Conservation (phyloP, 805 yeast species). For the Saturnispora galanensis region DNA sequence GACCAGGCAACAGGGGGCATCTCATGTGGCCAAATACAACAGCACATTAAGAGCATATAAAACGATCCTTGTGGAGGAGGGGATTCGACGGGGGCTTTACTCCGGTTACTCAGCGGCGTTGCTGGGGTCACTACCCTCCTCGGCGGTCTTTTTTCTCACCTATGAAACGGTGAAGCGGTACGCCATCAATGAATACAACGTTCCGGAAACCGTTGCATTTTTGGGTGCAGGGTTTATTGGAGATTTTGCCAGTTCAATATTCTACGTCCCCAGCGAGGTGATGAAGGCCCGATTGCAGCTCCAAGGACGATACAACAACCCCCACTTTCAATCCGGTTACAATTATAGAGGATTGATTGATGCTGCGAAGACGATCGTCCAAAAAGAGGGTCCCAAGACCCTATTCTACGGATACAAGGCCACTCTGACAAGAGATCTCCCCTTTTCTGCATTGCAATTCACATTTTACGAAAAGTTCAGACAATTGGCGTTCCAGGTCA, state of each 20-base stretch:
- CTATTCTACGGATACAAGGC: conserved; percentile 90
- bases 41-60: conserved; percentile 68
- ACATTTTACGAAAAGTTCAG: conserved; percentile 88
- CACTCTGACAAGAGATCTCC: conserved; percentile 83
- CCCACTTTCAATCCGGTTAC: conserved; percentile 71
- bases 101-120: conserved; percentile 91
- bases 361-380: conserved; percentile 57
- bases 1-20: conserved; percentile 95
- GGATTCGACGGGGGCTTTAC: conserved; percentile 72
- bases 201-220: conserved; percentile 75
- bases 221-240: conserved; percentile 87
- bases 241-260: conserved; percentile 77
- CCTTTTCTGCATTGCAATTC: conserved; percentile 91
- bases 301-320: conserved; percentile 82
- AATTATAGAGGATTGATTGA: conserved; percentile 68
- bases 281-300: conserved; percentile 86
- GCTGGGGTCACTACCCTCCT: conserved; percentile 87
- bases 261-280: conserved; percentile 94
- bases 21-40: conserved; percentile 52
- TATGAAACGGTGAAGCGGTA: conserved; percentile 74
- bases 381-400: conserved; percentile 64
- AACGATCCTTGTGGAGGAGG: conserved; percentile 77
- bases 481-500: conserved; percentile 39
- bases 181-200: conserved; percentile 49
- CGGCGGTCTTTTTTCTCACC: conserved; percentile 88